These are phyloP conservation scores for Mycena indigotica DNA, from an alignment of 768 basidiomycete species.

Conservation along the genomic window DNA sequence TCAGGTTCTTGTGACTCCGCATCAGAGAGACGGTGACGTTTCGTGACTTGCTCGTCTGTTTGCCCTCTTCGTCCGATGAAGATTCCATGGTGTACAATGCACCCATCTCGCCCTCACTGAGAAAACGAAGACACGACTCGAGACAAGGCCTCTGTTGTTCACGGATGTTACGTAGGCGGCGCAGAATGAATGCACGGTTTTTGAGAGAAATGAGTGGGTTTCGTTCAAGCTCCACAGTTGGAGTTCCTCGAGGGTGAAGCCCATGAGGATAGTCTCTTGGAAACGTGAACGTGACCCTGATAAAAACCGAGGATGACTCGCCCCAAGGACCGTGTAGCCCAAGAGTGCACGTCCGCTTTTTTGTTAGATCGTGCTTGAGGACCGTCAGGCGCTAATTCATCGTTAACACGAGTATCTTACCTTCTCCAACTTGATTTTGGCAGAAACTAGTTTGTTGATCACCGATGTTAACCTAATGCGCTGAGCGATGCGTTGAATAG, in stretches of 20 bases:
- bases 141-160: conserved; percentile 80
- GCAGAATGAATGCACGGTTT: conserved; percentile 76
- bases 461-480: conserved; percentile 68
- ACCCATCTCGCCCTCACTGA: conserved; percentile 61
- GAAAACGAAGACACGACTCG: conserved; percentile 79
- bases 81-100: conserved; percentile 46
- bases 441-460: conserved; percentile 60
- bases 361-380: conserved; percentile 63
- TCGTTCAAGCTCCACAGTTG: conserved; percentile 80
- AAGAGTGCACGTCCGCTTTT: conserved; percentile 79
- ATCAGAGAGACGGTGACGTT: conserved; percentile 57
- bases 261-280: conserved; percentile 79
- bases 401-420: conserved; percentile 36
- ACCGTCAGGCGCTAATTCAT: conserved; percentile 8
- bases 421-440: conserved; percentile 86
- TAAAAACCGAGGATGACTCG: conserved; percentile 79
- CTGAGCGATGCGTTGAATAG: not conserved
- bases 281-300: conserved; percentile 88
- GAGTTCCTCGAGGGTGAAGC: conserved; percentile 62
- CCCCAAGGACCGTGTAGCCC: conserved; percentile 92
- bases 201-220: conserved; percentile 78
- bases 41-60: conserved; percentile 40
- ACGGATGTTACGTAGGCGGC: conserved; percentile 71
- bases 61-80: conserved; percentile 59
- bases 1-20: conserved; percentile 73